phyloP scores from a whole-genome alignment of 2,329 filamentous ascomycete genomes.

The Monosporascus sp. region DNA sequence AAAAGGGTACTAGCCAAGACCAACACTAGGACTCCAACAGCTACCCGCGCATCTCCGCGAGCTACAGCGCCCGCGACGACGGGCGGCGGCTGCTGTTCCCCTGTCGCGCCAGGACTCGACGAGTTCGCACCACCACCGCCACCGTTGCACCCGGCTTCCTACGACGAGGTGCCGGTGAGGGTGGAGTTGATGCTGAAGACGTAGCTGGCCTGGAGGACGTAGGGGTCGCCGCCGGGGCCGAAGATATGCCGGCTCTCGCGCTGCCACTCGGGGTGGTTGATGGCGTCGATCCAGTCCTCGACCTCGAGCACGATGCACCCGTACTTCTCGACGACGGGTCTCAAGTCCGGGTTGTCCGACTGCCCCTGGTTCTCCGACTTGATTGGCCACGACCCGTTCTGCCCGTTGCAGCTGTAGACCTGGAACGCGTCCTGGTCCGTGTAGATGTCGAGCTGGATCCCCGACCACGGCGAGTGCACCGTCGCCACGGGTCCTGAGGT shows the following conservation, averaged over 20 bases:
- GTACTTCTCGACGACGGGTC: constrained; percentile 63
- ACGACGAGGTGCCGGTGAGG: constrained; percentile 10
- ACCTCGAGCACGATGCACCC: constrained; percentile 89
- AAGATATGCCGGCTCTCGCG: constrained; percentile 57
- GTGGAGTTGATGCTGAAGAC: constrained; percentile 47
- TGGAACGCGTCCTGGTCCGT: constrained; percentile 85
- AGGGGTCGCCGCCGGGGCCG: constrained; percentile 53
- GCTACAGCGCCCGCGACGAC: no score
- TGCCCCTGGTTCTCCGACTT: constrained; percentile 64
- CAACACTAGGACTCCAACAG: no score
- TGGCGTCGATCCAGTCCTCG: constrained; percentile 88
- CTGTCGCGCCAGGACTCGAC: no score
- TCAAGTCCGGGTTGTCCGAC: constrained; percentile 45
- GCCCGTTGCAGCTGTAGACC: constrained; percentile 75
- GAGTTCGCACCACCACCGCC: constrained; percentile 1
- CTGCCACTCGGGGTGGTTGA: constrained; percentile 88
- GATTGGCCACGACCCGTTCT: constrained; percentile 65
- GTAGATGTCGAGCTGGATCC: constrained; percentile 76
- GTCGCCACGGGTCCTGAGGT: constrained; percentile 50
- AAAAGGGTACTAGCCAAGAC: no score
- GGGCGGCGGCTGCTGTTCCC: no score
- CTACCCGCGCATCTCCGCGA: no score
- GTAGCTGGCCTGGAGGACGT: constrained; percentile 58
- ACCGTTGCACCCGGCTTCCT: constrained; percentile 7
- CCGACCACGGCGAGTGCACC: constrained; percentile 68